Percentiles rank a stretch among this genome's conserved stretches.
Evolutionary conservation across 2,329 filamentous ascomycete species (phyloP).

Genomic region (Cladosporium sp.): DNA sequence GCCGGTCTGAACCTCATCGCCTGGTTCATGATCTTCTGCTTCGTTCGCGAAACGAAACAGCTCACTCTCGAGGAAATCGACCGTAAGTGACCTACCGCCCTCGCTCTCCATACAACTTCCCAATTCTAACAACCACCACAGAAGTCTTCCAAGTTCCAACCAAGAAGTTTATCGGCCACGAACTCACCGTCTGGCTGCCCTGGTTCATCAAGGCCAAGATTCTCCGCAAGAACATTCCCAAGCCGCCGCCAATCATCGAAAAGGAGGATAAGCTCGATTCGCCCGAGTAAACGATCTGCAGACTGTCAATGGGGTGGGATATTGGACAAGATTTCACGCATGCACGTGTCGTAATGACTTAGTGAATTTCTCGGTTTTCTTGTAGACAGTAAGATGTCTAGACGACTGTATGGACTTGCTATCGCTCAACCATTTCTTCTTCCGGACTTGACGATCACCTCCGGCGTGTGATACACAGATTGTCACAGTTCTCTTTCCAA

Average conservation of each 20-base stretch:
- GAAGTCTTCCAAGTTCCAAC: slow-evolving; percentile 52
- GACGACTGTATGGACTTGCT: too few relatives aligned
- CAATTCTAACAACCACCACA: slow-evolving; percentile 12
- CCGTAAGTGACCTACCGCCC: slow-evolving; percentile 14
- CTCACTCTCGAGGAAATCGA: slow-evolving; percentile 46
- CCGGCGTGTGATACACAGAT: too few relatives aligned
- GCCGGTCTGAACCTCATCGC: slow-evolving; percentile 53
- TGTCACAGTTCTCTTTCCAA: too few relatives aligned
- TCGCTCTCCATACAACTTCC: not conserved
- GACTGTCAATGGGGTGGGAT: too few relatives aligned
- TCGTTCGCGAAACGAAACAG: slow-evolving; percentile 45
- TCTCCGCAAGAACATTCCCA: slow-evolving; percentile 28
- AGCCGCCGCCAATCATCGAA: slow-evolving; percentile 9
- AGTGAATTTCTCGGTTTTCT: too few relatives aligned
- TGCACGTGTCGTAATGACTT: too few relatives aligned
- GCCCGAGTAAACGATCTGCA: too few relatives aligned
- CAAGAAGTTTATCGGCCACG: slow-evolving; percentile 35
- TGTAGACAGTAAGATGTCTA: too few relatives aligned
- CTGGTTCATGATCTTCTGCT: slow-evolving; percentile 48
- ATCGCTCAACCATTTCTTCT: too few relatives aligned
- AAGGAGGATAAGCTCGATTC: not conserved
- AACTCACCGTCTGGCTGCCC: slow-evolving; percentile 36
- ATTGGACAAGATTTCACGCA: too few relatives aligned
- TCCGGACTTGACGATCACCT: too few relatives aligned
- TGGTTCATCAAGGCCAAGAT: slow-evolving; percentile 40